phyloP scores from a whole-genome alignment of 2,329 filamentous ascomycete genomes.

The Metarhizium anisopliae region DNA sequence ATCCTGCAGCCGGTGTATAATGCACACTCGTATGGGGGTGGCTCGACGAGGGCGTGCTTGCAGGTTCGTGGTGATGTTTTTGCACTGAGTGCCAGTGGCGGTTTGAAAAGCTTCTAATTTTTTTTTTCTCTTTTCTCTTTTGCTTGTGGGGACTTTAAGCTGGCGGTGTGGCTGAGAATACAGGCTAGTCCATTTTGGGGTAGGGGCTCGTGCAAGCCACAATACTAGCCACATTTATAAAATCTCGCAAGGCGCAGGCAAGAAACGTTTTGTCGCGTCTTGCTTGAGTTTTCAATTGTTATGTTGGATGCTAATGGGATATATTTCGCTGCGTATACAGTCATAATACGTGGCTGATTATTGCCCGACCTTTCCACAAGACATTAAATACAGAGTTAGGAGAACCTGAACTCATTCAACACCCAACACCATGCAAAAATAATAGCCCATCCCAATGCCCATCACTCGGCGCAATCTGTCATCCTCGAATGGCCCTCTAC shows the following conservation, averaged over 20 bases:
- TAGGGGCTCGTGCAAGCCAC: conserved; percentile 1
- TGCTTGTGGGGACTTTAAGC: conserved; percentile 9
- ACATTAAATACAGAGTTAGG: not conserved
- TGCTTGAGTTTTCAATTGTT: no score
- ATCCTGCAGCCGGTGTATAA: conserved; percentile 6
- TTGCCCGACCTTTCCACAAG: no score
- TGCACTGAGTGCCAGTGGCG: conserved; percentile 7
- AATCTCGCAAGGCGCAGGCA: no score
- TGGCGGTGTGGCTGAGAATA: conserved; percentile 7
- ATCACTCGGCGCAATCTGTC: not conserved
- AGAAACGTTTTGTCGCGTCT: no score
- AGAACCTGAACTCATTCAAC: not conserved
- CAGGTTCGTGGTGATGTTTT: conserved; percentile 9
- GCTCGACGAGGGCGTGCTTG: conserved; percentile 11
- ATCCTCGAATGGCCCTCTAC: not conserved
- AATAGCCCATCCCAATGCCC: not conserved
- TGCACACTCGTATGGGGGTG: conserved; percentile 12
- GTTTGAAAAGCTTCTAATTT: conserved; percentile 11
- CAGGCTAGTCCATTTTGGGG: conserved; percentile 4
- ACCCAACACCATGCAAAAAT: conserved; percentile 3
- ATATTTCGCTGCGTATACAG: not conserved
- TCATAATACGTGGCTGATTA: not conserved
- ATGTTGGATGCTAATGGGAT: no score
- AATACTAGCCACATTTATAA: conserved; percentile 7
- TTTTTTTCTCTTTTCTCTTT: conserved; percentile 11